Base-by-base conservation (phyloP, 495 filamentous ascomycete species). In the Aspergillus cavernicola region DNA sequence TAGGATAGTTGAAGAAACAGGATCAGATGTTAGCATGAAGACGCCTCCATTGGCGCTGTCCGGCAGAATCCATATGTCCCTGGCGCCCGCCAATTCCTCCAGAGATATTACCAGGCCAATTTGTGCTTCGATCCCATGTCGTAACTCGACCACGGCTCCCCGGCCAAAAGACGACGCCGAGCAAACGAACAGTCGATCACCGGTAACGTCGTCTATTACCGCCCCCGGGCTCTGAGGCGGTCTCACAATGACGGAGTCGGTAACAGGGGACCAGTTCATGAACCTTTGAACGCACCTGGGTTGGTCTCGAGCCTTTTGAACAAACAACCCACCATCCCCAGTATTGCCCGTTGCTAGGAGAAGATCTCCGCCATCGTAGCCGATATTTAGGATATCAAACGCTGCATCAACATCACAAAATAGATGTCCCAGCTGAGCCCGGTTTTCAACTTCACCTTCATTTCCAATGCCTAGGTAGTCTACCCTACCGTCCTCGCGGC, bases 181-280 rank as follows among this genome's bases (percentile, higher is more conserved):
- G 50, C 67, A 73, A 35, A 68, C 64, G 60, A 75, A 77, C 2
- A 75, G 23, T 6, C 71, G 64, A 56, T 71, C 66, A 8, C 57
- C 56, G 5, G 55, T 33, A 35, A 69, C 53, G 16, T 65, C 59
- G 16, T 57, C 50, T 22, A 46, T 57, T 15, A 56, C n/a, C 13
- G 59, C 41, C 10, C 35, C 58, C 23, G 58, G 60, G 9, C 54
- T 28, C 11, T 60, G 51, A 22, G 61, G 68, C 38, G 61, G 68
- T 40, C 54, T 59, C 33, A 81, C 74, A 26, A 81, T 71, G 18
- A 81, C 74, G 29, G 88, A 80, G 65, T 97, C 90, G 16, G 82
- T 79, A 19, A 85, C 78, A 1, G 93, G 90, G 0, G 89, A 81
- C 92, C 91, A 96, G 62, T 91, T 96, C 26, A 85, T 78, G 37